phyloP scores from a whole-genome alignment of 129 eudicot genomes.

The Helichrysum umbraculigerum region DNA sequence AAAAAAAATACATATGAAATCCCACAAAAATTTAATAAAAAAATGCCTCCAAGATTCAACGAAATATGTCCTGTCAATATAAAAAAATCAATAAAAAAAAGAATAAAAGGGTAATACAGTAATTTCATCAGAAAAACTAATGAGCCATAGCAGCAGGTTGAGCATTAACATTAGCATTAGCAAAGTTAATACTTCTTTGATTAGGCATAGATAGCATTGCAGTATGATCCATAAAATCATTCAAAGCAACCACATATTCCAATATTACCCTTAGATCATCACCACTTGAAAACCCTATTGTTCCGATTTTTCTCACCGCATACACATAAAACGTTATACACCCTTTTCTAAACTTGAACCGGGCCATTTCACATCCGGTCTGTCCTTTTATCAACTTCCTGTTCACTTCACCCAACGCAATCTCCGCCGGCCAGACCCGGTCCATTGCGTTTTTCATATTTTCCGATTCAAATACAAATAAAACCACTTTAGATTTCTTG shows the following conservation, averaged over 20 bases:
- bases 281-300: constrained; percentile 58
- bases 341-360: constrained; percentile 93
- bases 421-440: constrained; percentile 74
- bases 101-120: constrained; percentile 15
- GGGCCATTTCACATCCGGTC: constrained; percentile 72
- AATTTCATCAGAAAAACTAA: constrained; percentile 22
- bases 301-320: constrained; percentile 66
- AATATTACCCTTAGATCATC: constrained; percentile 71
- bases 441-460: constrained; percentile 53
- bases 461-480: constrained; percentile 79
- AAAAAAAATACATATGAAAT: background rate
- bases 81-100: background rate
- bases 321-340: constrained; percentile 91
- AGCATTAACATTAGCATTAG: constrained; percentile 24
- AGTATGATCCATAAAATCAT: constrained; percentile 95
- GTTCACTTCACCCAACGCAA: constrained; percentile 86
- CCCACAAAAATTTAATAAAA: constrained; percentile 30
- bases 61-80: constrained; percentile 16
- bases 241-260: constrained; percentile 73
- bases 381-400: constrained; percentile 62
- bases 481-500: constrained; percentile 71
- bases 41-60: constrained; percentile 26
- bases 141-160: constrained; percentile 69
- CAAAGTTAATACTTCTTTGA: constrained; percentile 64
- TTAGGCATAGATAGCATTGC: constrained; percentile 96